A percentile compares a stretch with the other conserved stretches of the same genome.
Evolutionary conservation across 495 filamentous ascomycete genomes (phyloP).

Genomic region (Penicillium riverlandense): DNA sequence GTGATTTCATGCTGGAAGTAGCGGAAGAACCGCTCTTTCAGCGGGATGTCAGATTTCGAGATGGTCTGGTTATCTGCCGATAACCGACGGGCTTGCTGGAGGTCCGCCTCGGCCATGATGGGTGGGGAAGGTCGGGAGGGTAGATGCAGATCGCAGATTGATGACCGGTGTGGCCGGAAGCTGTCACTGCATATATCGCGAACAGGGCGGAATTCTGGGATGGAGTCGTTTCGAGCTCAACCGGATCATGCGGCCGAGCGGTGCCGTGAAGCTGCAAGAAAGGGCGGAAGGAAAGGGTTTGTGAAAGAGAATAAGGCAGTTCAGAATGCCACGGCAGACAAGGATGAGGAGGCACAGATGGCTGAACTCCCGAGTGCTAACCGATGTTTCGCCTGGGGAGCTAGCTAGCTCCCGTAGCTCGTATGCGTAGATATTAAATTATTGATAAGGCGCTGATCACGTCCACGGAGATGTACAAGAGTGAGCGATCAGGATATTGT

Average conservation of each 20-base stretch:
- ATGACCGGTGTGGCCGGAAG: not conserved
- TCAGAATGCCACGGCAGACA: not conserved
- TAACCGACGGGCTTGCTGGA: conserved; percentile 24
- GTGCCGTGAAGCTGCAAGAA: not conserved
- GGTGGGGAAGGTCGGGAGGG: not conserved
- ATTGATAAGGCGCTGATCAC: too few species aligned
- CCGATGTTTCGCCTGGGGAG: too few species aligned
- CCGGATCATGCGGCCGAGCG: conserved; percentile 17
- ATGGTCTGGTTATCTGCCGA: conserved; percentile 37
- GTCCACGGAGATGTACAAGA: not conserved
- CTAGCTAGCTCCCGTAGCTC: too few species aligned
- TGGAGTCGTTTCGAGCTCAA: conserved; percentile 19
- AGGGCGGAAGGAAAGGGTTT: too few species aligned
- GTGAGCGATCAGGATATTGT: not conserved
- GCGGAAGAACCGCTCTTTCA: conserved; percentile 72
- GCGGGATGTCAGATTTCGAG: conserved; percentile 33
- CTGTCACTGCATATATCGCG: conserved; percentile 1
- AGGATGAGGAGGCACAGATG: too few species aligned
- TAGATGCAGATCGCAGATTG: too few species aligned
- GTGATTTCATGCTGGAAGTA: conserved; percentile 69
- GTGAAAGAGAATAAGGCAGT: not conserved
- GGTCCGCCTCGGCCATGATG: conserved; percentile 27
- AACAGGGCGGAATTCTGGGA: conserved; percentile 11
- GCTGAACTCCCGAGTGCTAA: too few species aligned
- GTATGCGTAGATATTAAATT: too few species aligned